Evolutionary conservation across 1,284 basidiomycete species (phyloP), one percentile per base, ranked within the genome.

Genomic region (Austropuccinia psidii): DNA sequence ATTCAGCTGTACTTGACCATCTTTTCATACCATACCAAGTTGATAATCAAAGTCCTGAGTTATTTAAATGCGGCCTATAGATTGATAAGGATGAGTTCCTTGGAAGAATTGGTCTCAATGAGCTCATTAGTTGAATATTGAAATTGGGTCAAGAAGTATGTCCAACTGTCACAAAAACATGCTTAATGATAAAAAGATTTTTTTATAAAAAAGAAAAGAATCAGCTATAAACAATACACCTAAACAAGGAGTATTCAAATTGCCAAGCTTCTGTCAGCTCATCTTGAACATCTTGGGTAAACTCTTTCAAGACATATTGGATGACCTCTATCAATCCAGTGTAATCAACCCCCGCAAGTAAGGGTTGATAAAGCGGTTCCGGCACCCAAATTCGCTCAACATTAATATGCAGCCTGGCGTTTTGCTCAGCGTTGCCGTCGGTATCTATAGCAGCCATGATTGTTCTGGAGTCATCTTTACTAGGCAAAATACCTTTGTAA

Each of bases 21-120:
- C 85, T 84, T 4, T 90, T 90, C 91, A 97, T 96, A 5, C 95
- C 95, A 57, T 85, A 85, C 94, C 94, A 98, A 4, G 93, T 88
- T 79, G 96, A 93, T 70, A 89, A 80, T 15, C 83, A 78, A 1
- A 90, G 86, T 80, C 96, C 87, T 3, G 78, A 17, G 7, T 8
- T 17, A 37, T 31, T 37, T 41, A 15, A 35, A 57, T 57, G 82
- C 1, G 87, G 91, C 24, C 83, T 82, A 37, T 84, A 80, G 57
- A 91, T 85, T 60, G 84, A 81, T 4, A 85, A 79, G 6, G 93
- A 86, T 81, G 89, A 89, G 67, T 89, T 88, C 27, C 90, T 90
- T 0, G 91, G 89, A 9, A 96, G 83, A 65, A 93, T 86, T 0
- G 91, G 90, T 7, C 89, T 86, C 19, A 96, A 82, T 19, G 87